Conservation (phyloP, 768 basidiomycete species). For the Podaxis pistillaris region DNA sequence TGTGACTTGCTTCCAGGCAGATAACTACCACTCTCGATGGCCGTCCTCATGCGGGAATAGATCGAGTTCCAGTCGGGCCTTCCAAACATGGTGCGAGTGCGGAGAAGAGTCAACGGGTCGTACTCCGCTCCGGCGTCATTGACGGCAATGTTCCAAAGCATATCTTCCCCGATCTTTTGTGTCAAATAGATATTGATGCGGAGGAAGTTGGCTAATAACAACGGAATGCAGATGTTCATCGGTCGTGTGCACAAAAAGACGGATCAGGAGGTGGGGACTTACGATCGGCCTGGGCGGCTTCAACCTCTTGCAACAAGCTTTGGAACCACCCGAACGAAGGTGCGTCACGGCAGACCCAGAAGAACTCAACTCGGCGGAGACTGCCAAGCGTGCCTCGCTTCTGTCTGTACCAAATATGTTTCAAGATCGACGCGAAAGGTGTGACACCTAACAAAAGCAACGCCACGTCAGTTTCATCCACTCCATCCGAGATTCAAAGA, state of each 20-base stretch:
- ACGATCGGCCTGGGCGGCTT: constrained; percentile 88
- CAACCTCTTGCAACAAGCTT: constrained; percentile 81
- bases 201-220: constrained; percentile 74
- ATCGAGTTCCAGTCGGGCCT: constrained; percentile 88
- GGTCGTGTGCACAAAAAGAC: neutral
- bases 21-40: constrained; percentile 82
- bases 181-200: constrained; percentile 91
- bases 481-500: neutral
- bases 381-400: constrained; percentile 72
- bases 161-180: constrained; percentile 80
- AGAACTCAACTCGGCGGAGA: constrained; percentile 88
- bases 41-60: constrained; percentile 69
- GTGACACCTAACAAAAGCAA: constrained; percentile 63
- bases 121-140: constrained; percentile 85
- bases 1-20: constrained; percentile 76
- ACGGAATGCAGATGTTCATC: neutral
- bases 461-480: neutral
- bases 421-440: constrained; percentile 91
- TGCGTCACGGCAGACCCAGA: constrained; percentile 92
- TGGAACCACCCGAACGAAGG: constrained; percentile 99
- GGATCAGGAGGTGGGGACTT: constrained; percentile 30
- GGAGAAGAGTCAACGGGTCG: constrained; percentile 86
- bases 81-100: constrained; percentile 87
- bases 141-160: constrained; percentile 90
- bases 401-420: constrained; percentile 95